A percentile compares a stretch with the other conserved stretches of the same genome.
Conservation (phyloP, 371 early-diverging fungal genomes). For the Mucor sp. region DNA sequence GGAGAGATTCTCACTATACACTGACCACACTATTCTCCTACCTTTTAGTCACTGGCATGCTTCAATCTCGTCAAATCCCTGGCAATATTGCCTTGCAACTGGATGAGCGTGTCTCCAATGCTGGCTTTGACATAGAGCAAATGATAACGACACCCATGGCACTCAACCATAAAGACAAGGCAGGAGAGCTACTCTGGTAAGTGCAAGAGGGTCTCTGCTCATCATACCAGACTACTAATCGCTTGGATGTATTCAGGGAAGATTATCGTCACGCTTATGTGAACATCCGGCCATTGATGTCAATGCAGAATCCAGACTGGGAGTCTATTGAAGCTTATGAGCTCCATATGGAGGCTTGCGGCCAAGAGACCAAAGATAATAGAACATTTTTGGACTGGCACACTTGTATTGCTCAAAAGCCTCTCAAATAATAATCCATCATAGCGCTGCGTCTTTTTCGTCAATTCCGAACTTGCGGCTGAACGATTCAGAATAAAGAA, state of each 20-base stretch:
- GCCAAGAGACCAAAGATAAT: neutral
- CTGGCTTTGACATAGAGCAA: slow-evolving; percentile 2
- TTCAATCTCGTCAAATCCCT: neutral
- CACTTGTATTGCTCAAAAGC: slow-evolving; percentile 18
- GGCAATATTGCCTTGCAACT: slow-evolving; percentile 1
- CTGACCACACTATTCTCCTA: neutral
- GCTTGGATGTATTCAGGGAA: slow-evolving; percentile 5
- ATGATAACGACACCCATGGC: slow-evolving; percentile 7
- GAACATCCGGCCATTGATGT: slow-evolving; percentile 18
- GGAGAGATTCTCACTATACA: no score
- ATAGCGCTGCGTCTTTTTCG: neutral
- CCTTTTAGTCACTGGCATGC: neutral
- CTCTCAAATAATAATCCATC: neutral
- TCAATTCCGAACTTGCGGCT: no score
- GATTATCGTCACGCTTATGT: slow-evolving; percentile 24
- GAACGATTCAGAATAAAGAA: no score
- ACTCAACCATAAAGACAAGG: slow-evolving; percentile 18
- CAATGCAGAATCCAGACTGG: slow-evolving; percentile 8
- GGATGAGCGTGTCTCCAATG: neutral
- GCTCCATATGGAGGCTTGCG: slow-evolving; percentile 3
- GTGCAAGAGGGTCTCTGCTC: neutral
- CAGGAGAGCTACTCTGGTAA: slow-evolving; percentile 19
- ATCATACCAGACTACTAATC: neutral
- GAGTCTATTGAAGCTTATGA: slow-evolving; percentile 13
- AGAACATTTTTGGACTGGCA: slow-evolving; percentile 3